phyloP scores from a whole-genome alignment of 768 basidiomycete genomes.

The Xanthoconium stramineum region DNA sequence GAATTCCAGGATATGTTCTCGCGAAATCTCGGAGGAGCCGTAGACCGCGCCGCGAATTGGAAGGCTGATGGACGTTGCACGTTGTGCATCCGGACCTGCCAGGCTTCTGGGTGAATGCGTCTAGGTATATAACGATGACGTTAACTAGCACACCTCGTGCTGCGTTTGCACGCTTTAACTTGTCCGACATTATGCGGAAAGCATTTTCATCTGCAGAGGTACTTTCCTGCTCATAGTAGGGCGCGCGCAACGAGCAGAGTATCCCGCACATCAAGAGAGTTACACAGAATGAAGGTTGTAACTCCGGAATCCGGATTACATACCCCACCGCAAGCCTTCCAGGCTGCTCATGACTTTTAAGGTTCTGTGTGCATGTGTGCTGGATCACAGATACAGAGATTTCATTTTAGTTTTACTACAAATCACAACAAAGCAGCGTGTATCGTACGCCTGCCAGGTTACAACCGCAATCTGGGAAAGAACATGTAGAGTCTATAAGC shows the following conservation, averaged over 20 bases:
- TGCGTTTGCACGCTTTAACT: constrained; percentile 49
- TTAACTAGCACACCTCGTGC: constrained; percentile 45
- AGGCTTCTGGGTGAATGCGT: not conserved
- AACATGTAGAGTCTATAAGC: constrained; percentile 17
- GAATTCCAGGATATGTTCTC: constrained; percentile 41
- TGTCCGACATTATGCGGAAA: constrained; percentile 25
- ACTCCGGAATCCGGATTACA: no score
- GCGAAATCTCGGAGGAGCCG: not conserved
- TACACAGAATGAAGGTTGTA: not conserved
- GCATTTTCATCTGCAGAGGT: constrained; percentile 4
- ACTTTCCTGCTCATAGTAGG: constrained; percentile 7
- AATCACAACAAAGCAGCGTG: constrained; percentile 9
- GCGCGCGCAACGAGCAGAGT: constrained; percentile 42
- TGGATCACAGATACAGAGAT: not conserved
- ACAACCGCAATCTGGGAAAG: constrained; percentile 11
- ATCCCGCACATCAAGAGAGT: constrained; percentile 64
- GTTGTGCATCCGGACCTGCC: constrained; percentile 66
- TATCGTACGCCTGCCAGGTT: constrained; percentile 13
- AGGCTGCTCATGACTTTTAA: no score
- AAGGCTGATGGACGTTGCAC: constrained; percentile 25
- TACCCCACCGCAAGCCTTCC: no score
- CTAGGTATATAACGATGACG: not conserved
- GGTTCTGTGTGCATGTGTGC: no score
- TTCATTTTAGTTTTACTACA: constrained; percentile 14
- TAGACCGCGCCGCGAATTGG: constrained; percentile 6